A percentile compares a stretch with the other conserved stretches of the same genome.
Conservation (phyloP, 768 basidiomycete genomes). For the Rhodotorula diobovata region DNA sequence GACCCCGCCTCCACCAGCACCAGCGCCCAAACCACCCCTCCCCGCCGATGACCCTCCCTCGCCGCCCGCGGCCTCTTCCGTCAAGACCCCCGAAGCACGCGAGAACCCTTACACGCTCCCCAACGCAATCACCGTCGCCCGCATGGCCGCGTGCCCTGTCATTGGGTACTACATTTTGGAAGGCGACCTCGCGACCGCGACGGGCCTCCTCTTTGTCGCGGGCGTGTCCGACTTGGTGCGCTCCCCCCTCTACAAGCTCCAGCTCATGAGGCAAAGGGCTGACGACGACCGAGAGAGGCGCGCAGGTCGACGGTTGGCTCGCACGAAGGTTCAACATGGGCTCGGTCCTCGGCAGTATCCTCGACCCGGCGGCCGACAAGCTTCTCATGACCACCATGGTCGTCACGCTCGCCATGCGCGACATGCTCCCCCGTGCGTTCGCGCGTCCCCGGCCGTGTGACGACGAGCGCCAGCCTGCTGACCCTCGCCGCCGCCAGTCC, state of each 20-base stretch:
- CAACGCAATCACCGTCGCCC: conserved; percentile 78
- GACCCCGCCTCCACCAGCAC: background rate
- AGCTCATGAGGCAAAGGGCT: background rate
- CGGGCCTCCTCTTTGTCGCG: conserved; percentile 77
- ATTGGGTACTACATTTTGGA: conserved; percentile 86
- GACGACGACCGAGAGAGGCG: conserved; percentile 1
- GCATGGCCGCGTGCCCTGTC: conserved; percentile 81
- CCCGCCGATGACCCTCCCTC: background rate
- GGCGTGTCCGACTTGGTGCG: conserved; percentile 87
- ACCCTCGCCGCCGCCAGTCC: conserved; percentile 55
- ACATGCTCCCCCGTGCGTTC: conserved; percentile 70
- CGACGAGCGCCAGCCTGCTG: too few relatives aligned
- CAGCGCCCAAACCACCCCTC: too few relatives aligned
- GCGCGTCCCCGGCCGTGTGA: background rate
- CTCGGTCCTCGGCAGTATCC: conserved; percentile 86
- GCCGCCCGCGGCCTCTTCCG: conserved; percentile 52
- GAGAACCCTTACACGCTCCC: conserved; percentile 95
- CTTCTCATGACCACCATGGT: conserved; percentile 89
- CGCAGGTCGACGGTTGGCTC: conserved; percentile 81
- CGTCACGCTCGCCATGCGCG: conserved; percentile 74
- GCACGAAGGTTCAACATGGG: conserved; percentile 81
- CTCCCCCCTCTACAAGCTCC: background rate
- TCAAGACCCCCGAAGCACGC: conserved; percentile 47
- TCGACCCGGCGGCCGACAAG: conserved; percentile 98
- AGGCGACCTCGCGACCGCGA: conserved; percentile 73